phyloP scores from a whole-genome alignment of 805 yeast genomes.

The Candida ulmi region DNA sequence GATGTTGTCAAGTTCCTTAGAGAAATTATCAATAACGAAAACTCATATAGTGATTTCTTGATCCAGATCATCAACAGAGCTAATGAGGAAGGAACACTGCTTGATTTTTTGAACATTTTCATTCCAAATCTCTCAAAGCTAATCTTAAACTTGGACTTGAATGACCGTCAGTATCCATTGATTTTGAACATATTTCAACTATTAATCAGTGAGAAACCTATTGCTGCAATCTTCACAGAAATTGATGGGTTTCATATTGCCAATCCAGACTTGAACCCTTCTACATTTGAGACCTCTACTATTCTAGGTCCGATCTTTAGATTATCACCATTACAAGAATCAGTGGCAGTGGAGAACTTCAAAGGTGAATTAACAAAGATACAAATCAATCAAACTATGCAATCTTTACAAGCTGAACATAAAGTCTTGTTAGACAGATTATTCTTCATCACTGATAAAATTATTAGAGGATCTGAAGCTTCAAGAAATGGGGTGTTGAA shows the following conservation, averaged over 20 bases:
- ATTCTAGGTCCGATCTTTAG: conserved; percentile 73
- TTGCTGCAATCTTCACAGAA: conserved; percentile 55
- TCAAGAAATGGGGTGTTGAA: conserved; percentile 60
- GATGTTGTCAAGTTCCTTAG: conserved; percentile 23
- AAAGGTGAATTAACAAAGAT: conserved; percentile 27
- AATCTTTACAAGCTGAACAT: conserved; percentile 61
- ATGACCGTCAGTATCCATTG: conserved; percentile 46
- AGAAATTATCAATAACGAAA: conserved; percentile 25
- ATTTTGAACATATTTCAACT: conserved; percentile 52
- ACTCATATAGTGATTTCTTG: conserved; percentile 40
- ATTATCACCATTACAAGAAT: conserved; percentile 63
- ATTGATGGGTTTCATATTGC: conserved; percentile 48
- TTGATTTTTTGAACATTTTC: conserved; percentile 54
- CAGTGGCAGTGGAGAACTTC: conserved; percentile 44
- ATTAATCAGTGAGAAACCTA: conserved; percentile 52
- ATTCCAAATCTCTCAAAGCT: conserved; percentile 32
- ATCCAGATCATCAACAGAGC: conserved; percentile 52
- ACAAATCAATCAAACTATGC: conserved; percentile 46
- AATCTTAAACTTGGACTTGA: conserved; percentile 34
- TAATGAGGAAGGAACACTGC: conserved; percentile 57
- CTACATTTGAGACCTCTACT: conserved; percentile 54
- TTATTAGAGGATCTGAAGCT: conserved; percentile 65
- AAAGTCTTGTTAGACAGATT: conserved; percentile 53
- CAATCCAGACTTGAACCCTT: conserved; percentile 35
- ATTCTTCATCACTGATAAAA: conserved; percentile 63